Base-by-base conservation (phyloP, 441 rosid genomes). In the Codiaeum variegatum region DNA sequence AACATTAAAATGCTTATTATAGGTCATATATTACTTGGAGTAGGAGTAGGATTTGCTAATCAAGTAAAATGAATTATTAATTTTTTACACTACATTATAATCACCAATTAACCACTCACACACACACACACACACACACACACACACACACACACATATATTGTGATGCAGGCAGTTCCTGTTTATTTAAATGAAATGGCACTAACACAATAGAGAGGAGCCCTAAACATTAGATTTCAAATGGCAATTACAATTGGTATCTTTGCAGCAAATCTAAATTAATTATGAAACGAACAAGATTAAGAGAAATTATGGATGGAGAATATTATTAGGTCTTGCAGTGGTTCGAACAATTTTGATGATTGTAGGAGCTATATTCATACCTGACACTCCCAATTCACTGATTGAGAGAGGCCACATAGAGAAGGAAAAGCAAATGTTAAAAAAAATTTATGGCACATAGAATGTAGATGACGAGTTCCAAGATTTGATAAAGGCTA, bases 11-110 rank as follows among this genome's bases (percentile, higher is more conserved):
- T 88, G 89, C 88, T 85, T 16, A 89, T 89, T 68, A 16, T 89
- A 19, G 92, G 94, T 42, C 87, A 89, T 46, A 29, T 89, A 52
- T 59, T 86, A 70, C 94, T 88, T 60, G 94, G 92, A 34, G 84
- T 88, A 0, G 92, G 92, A 44, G 90, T 89, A 66, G 94, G 90
- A 3, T 88, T 89, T 56, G 87, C 92, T 42, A 89, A 86, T 75
- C 92, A 88, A 86, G 91, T 87, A 3, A 38, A 38, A 38, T 1
- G 42, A 38, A 29, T 42, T 74, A 19, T 32, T 10, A 24, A 28
- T 72, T 34, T 23, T 38, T 5, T n/a, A n/a, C n/a, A n/a, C n/a
- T n/a, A n/a, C n/a, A n/a, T n/a, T n/a, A n/a, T n/a, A n/a, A n/a
- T n/a, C n/a, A n/a, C n/a, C n/a, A n/a, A n/a, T n/a, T n/a, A n/a